phyloP scores from a whole-genome alignment of 2,329 filamentous ascomycete species.

The Xylaria sp. region DNA sequence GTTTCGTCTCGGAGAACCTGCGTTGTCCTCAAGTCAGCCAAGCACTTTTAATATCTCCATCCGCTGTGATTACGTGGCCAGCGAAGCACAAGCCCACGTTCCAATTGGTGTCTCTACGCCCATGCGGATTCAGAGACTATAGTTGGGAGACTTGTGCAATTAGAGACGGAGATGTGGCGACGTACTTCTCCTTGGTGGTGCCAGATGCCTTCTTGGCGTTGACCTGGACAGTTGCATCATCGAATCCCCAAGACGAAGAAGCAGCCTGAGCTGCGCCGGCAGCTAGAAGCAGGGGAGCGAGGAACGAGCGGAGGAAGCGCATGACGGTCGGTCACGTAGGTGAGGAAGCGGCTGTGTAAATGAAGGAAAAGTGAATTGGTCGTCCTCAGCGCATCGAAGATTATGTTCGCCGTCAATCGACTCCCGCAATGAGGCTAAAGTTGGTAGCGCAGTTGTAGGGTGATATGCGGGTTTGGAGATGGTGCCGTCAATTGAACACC shows the following conservation, averaged over 20 bases:
- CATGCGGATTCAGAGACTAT: not conserved
- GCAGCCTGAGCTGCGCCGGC: constrained; percentile 58
- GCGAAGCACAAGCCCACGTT: not conserved
- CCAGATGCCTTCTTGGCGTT: constrained; percentile 67
- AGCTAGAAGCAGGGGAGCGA: constrained; percentile 53
- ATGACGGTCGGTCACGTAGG: constrained; percentile 38
- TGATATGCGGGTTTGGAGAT: constrained; percentile 10
- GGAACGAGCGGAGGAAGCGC: constrained; percentile 49
- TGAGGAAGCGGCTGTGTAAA: not conserved
- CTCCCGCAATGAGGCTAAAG: constrained; percentile 4
- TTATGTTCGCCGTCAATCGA: not conserved
- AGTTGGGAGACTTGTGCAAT: too few relatives aligned
- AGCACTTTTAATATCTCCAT: not conserved
- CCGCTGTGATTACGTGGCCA: not conserved
- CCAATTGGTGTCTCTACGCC: not conserved
- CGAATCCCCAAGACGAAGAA: constrained; percentile 74
- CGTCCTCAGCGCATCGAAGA: constrained; percentile 25
- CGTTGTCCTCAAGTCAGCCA: constrained; percentile 5
- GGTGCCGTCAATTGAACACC: constrained; percentile 29
- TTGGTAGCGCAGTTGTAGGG: not conserved
- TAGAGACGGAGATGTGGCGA: constrained; percentile 24
- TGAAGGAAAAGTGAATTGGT: constrained; percentile 20
- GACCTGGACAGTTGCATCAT: constrained; percentile 72
- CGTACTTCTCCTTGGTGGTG: constrained; percentile 70
- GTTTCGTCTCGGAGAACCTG: constrained; percentile 65